phyloP scores from a whole-genome alignment of 1,284 basidiomycete genomes.

The Mrakiaceae sp. region DNA sequence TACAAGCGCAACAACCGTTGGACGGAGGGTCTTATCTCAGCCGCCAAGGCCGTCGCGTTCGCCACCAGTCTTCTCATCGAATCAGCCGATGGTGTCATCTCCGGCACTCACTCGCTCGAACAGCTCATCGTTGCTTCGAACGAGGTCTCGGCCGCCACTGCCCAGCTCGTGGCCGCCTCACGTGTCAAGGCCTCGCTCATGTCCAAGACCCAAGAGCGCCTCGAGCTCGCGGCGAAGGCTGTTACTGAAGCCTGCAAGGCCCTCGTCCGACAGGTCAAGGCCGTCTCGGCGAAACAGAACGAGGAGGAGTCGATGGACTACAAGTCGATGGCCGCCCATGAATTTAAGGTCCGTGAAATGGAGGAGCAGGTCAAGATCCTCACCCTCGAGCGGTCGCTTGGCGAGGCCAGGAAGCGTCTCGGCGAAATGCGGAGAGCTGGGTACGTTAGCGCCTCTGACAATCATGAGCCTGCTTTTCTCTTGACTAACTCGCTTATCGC shows the following conservation, averaged over 20 bases:
- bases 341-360: constrained; percentile 98
- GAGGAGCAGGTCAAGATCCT: constrained; percentile 98
- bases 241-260: constrained; percentile 98
- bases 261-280: constrained; percentile 91
- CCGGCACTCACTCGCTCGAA: constrained; percentile 90
- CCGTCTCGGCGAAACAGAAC: constrained; percentile 70
- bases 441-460: constrained; percentile 37
- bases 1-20: constrained; percentile 99
- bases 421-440: constrained; percentile 84
- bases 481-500: neutral
- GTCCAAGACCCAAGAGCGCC: constrained; percentile 93
- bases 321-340: constrained; percentile 80
- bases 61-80: constrained; percentile 96
- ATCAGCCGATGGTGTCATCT: constrained; percentile 92
- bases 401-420: constrained; percentile 69
- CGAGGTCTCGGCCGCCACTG: constrained; percentile 92
- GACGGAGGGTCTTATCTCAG: constrained; percentile 98
- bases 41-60: constrained; percentile 94
- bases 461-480: neutral
- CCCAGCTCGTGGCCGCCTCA: constrained; percentile 95
- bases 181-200: constrained; percentile 97
- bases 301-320: constrained; percentile 79
- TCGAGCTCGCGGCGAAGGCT: constrained; percentile 93
- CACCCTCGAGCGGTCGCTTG: constrained; percentile 89
- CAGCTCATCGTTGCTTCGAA: constrained; percentile 99